A percentile compares a stretch with the other conserved stretches of the same genome.
phyloP scores from a whole-genome alignment of 2,329 filamentous ascomycete genomes.

The Fonsecaea monophora region DNA sequence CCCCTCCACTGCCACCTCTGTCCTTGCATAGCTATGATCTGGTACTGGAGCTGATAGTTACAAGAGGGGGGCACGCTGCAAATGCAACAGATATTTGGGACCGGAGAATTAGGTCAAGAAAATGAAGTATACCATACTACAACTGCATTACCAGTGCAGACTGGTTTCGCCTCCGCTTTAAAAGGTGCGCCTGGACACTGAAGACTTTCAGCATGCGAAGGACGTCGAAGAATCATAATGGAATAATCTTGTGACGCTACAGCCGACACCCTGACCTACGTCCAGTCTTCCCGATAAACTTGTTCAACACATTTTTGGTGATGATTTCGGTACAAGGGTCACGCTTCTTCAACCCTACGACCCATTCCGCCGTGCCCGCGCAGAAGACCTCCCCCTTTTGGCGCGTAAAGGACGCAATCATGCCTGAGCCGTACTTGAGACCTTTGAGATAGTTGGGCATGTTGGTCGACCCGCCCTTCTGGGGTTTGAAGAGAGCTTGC shows the following conservation, averaged over 20 bases:
- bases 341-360: constrained; percentile 8
- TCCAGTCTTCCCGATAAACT: neutral
- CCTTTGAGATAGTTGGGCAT: neutral
- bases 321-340: constrained; percentile 8
- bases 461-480: neutral
- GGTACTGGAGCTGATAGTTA: neutral
- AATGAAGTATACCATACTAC: neutral
- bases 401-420: neutral
- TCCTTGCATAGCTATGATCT: neutral
- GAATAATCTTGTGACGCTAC: neutral
- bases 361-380: constrained; percentile 10
- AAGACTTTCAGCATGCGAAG: too few relatives aligned
- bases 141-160: too few relatives aligned
- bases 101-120: neutral
- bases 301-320: constrained; percentile 10
- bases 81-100: neutral
- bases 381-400: constrained; percentile 6
- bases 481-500: neutral
- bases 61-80: neutral
- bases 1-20: neutral
- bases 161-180: too few relatives aligned
- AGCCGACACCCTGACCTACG: neutral
- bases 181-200: too few relatives aligned
- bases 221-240: too few relatives aligned
- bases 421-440: constrained; percentile 7